Evolutionary conservation across 306 rosid species (phyloP), one percentile per base, ranked within the genome.

Genomic region (Dalbergia oliveri): DNA sequence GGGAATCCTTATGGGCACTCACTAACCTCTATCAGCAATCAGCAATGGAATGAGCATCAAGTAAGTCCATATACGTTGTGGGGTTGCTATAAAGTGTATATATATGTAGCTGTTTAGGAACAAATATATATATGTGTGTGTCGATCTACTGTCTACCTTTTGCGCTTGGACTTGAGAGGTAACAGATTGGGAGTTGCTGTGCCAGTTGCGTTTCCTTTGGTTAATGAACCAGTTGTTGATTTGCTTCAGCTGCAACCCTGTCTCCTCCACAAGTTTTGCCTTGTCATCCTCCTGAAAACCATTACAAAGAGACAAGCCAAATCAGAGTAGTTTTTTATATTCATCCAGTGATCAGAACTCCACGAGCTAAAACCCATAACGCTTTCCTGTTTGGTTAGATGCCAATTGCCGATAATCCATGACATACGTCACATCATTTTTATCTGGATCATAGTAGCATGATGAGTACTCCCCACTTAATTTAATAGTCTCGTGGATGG

Each of bases 151-250:
- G 10, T 67, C 89, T 85, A 95, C 82, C 98, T 86, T 86, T 96
- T 96, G 91, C 99, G 99, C 89, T 96, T 96, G 19, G 99, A 96
- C 84, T 93, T 96, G 77, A 96, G 88, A 91, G 63, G 99, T 93
- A 47, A 89, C 93, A 8, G 98, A 91, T 67, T 91, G 99, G 87
- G 99, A 89, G 79, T 86, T 93, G 89, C 97, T 96, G 79, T 96
- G 97, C 99, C 99, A 96, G 56, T 93, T 96, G 66, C 99, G 89
- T 86, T 96, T 96, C 84, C 99, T 90, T 90, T 96, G 99, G 79
- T 96, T 96, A 59, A 96, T 96, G 83, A 96, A 96, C 99, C 99
- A 96, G 60, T 96, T 96, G 81, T 96, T 96, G 75, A 96, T 93
- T 81, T 96, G 99, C 88, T 96, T 96, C 85, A 96, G 93, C 89